phyloP scores from a whole-genome alignment of 495 filamentous ascomycete species.

The Friedmanniomyces simplex region DNA sequence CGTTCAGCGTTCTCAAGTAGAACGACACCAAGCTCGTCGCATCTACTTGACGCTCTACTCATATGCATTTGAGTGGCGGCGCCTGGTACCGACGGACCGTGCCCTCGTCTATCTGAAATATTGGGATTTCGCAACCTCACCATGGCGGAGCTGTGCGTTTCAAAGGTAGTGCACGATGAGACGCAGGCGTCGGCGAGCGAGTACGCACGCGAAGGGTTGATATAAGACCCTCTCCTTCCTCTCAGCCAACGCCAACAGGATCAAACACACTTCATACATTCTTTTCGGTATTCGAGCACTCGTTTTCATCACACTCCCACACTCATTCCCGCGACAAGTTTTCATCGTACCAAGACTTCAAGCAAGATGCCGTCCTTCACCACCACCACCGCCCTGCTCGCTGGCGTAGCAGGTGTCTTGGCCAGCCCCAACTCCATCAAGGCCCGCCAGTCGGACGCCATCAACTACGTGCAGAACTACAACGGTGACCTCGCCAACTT shows the following conservation, averaged over 20 bases:
- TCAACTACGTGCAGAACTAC: constrained; percentile 11
- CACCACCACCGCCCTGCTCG: constrained; percentile 1
- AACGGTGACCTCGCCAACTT: constrained; percentile 4
- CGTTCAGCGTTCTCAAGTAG: no score
- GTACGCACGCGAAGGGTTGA: not conserved
- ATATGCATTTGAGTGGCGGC: not conserved
- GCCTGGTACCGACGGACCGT: not conserved
- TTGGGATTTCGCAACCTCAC: not conserved
- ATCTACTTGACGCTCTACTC: not conserved
- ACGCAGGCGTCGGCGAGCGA: not conserved
- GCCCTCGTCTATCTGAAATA: not conserved
- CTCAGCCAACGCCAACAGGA: not conserved
- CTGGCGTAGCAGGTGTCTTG: not conserved
- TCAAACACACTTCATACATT: not conserved
- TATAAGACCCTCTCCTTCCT: not conserved
- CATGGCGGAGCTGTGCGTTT: not conserved
- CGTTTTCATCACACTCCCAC: not conserved
- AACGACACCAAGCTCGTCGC: not conserved
- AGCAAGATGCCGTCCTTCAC: not conserved
- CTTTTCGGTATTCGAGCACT: not conserved
- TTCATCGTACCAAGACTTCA: not conserved
- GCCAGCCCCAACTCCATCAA: not conserved
- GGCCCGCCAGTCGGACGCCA: not conserved
- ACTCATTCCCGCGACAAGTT: not conserved
- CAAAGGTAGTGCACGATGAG: not conserved